phyloP scores from a whole-genome alignment of 2,329 filamentous ascomycete species.

The Emergomyces africanus region DNA sequence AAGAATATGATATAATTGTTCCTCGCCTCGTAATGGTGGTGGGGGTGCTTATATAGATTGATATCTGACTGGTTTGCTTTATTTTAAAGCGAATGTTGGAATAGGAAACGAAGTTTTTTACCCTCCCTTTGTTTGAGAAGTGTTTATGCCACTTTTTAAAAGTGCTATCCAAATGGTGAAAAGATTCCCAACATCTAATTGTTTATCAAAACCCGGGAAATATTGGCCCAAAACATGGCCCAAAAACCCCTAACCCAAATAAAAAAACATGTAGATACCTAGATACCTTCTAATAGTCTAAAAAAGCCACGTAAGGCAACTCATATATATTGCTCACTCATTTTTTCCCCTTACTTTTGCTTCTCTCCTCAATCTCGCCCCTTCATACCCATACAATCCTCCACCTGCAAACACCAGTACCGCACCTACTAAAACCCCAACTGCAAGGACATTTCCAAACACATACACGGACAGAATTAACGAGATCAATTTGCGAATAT shows the following conservation, averaged over 20 bases:
- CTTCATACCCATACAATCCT: constrained; percentile 77
- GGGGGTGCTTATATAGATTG: not conserved
- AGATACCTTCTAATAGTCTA: not conserved
- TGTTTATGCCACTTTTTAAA: not conserved
- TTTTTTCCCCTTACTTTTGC: not conserved
- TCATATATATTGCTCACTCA: not conserved
- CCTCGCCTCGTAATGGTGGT: not conserved
- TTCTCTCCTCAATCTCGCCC: constrained; percentile 21
- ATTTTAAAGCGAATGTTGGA: too few species aligned
- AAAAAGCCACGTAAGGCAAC: too few species aligned
- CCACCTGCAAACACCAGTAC: constrained; percentile 79
- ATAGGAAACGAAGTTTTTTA: not conserved
- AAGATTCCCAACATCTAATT: not conserved
- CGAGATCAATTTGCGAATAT: constrained; percentile 87
- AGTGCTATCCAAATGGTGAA: not conserved
- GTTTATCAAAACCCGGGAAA: not conserved
- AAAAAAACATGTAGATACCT: too few species aligned
- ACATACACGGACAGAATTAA: constrained; percentile 84
- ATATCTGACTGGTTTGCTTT: not conserved
- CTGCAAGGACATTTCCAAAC: constrained; percentile 72
- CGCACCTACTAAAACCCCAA: constrained; percentile 68
- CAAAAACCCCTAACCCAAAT: not conserved
- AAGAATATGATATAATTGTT: not conserved
- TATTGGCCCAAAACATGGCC: not conserved
- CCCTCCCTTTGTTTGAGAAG: not conserved